Evolutionary conservation across 2,329 filamentous ascomycete species (phyloP).

Genomic region (Hypoxylon sp.): DNA sequence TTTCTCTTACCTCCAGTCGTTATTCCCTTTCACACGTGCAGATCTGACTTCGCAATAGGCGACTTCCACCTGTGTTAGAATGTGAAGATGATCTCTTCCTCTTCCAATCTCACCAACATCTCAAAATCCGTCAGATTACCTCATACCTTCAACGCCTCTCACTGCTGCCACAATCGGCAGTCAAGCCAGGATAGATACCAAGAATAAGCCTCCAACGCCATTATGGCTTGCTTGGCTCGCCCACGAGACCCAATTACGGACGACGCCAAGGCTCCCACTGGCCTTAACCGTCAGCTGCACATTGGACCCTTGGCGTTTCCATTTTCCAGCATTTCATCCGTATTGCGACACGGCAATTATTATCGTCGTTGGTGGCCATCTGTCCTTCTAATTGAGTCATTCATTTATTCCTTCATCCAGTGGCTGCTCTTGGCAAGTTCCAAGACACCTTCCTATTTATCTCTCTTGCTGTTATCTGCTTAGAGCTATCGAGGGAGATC

Average conservation of each 20-base stretch:
- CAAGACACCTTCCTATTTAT: constrained; percentile 8
- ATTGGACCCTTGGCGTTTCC: constrained; percentile 30
- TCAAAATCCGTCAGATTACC: constrained; percentile 1
- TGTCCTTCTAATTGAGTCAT: constrained; percentile 38
- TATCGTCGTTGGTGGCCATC: constrained; percentile 22
- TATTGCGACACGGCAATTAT: constrained; percentile 39
- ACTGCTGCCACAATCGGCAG: neutral
- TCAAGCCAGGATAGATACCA: constrained; percentile 14
- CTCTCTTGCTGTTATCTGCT: constrained; percentile 10
- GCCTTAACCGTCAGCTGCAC: constrained; percentile 33
- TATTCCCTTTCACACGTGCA: neutral
- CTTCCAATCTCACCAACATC: neutral
- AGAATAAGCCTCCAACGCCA: constrained; percentile 34
- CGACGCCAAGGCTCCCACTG: constrained; percentile 38
- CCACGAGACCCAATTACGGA: constrained; percentile 33
- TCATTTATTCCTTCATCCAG: constrained; percentile 15
- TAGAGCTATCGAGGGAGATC: constrained; percentile 19
- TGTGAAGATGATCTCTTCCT: neutral
- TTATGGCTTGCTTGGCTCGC: constrained; percentile 31
- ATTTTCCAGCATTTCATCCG: constrained; percentile 42
- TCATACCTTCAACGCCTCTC: neutral
- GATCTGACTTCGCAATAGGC: neutral
- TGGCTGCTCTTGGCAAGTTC: constrained; percentile 12
- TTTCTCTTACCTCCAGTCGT: neutral
- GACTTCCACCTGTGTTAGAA: neutral